Evolutionary conservation across 768 basidiomycete species (phyloP).

Genomic region (Leucocoprinus birnbaumii): DNA sequence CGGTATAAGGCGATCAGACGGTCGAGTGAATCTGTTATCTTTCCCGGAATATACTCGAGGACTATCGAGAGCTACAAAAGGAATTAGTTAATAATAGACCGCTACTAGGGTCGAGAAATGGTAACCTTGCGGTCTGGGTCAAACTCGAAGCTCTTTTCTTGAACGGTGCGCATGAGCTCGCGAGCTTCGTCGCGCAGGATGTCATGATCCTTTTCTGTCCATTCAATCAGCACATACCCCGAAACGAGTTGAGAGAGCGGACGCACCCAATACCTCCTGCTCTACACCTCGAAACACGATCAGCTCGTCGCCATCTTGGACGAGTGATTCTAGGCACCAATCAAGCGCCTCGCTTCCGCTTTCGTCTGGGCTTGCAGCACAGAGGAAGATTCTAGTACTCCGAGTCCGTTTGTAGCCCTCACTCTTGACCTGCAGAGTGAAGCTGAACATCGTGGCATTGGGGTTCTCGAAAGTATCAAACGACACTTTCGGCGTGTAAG

Average conservation of each 20-base stretch:
- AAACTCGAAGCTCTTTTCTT: slow-evolving; percentile 75
- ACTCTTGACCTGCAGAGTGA: slow-evolving; percentile 80
- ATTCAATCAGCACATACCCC: slow-evolving; percentile 1
- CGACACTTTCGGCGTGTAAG: slow-evolving; percentile 70
- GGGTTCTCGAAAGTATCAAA: slow-evolving; percentile 89
- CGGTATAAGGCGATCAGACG: slow-evolving; percentile 90
- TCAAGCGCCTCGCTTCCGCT: slow-evolving; percentile 86
- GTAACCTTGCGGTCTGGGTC: slow-evolving; percentile 76
- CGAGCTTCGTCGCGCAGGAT: slow-evolving; percentile 82
- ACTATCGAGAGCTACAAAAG: slow-evolving; percentile 72
- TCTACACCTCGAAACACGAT: slow-evolving; percentile 91
- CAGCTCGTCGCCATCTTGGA: slow-evolving; percentile 89
- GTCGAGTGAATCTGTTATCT: slow-evolving; percentile 85
- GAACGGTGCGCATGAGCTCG: slow-evolving; percentile 74
- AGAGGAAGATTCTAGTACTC: slow-evolving; percentile 84
- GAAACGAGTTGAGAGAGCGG: background rate
- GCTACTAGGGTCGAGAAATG: background rate
- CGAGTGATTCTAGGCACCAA: slow-evolving; percentile 85
- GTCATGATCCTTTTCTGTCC: slow-evolving; percentile 70
- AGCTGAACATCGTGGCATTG: slow-evolving; percentile 82
- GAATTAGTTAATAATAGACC: background rate
- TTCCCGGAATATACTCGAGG: slow-evolving; percentile 92
- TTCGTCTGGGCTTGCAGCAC: slow-evolving; percentile 86
- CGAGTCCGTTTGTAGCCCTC: slow-evolving; percentile 75
- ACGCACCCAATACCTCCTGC: slow-evolving; percentile 76